Percentiles rank a stretch among this genome's conserved stretches.
These are phyloP conservation scores for Coemansia sp. DNA, from an alignment of 192 early-diverging fungal species.

Conservation along the genomic window DNA sequence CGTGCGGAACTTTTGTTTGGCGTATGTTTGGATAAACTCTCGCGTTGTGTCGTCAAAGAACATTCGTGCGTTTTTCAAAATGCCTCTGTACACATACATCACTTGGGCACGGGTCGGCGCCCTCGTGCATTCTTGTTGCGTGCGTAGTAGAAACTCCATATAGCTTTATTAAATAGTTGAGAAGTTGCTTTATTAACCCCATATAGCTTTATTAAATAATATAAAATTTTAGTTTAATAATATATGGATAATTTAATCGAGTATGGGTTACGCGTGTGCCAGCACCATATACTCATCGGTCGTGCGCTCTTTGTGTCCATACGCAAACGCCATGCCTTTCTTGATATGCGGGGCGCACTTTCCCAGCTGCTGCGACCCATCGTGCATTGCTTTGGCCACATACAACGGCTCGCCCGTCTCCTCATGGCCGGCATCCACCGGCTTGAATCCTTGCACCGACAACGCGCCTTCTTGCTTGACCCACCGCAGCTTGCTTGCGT, in stretches of 20 bases:
- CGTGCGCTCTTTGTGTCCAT: conserved; percentile 47
- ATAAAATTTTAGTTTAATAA: neutral
- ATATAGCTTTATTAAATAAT: too few relatives aligned
- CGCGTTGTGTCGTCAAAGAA: conserved; percentile 45
- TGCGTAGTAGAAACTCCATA: conserved; percentile 38
- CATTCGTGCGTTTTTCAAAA: conserved; percentile 32
- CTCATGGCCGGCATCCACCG: conserved; percentile 44
- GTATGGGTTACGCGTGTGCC: conserved; percentile 17
- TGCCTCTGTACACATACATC: conserved; percentile 26
- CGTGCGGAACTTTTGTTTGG: conserved; percentile 24
- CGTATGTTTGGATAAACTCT: conserved; percentile 33
- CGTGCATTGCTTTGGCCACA: conserved; percentile 46
- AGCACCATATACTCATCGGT: conserved; percentile 49
- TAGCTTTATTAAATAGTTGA: too few relatives aligned
- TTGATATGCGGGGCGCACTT: conserved; percentile 53
- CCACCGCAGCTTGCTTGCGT: conserved; percentile 56
- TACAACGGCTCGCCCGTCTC: conserved; percentile 50
- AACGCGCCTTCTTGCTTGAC: conserved; percentile 50
- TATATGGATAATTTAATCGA: neutral
- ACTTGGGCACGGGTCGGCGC: conserved; percentile 13
- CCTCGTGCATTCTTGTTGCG: neutral
- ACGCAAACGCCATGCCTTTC: conserved; percentile 51
- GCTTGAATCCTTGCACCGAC: conserved; percentile 37
- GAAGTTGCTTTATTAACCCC: too few relatives aligned
- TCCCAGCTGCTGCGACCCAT: conserved; percentile 55